phyloP scores from a whole-genome alignment of 176 grass and related monocot genomes.

The Triticum monococcum region DNA sequence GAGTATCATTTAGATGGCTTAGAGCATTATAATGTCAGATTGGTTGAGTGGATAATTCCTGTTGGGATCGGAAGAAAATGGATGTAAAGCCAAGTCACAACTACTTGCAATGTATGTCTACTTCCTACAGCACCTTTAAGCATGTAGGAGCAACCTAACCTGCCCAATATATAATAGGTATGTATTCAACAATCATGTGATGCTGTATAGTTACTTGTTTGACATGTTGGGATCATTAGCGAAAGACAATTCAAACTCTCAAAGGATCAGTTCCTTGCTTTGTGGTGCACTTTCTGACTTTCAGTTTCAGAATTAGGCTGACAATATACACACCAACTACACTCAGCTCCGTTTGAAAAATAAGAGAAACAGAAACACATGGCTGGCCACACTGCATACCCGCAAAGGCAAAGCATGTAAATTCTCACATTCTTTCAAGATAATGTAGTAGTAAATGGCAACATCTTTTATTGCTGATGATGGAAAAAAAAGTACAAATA shows the following conservation, averaged over 20 bases:
- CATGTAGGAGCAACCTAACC: slow-evolving; percentile 30
- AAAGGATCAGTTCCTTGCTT: slow-evolving; percentile 9
- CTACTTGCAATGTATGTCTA: slow-evolving; percentile 30
- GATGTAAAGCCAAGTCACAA: not conserved
- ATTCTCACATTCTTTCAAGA: not conserved
- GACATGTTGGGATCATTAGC: slow-evolving; percentile 27
- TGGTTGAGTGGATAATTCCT: not conserved
- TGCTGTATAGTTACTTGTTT: slow-evolving; percentile 30
- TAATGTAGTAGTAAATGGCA: slow-evolving; percentile 37
- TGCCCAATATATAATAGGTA: not conserved
- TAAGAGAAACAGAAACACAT: not conserved
- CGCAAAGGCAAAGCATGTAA: not conserved
- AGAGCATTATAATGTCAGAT: not conserved
- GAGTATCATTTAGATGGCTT: not conserved
- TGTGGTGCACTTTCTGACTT: not conserved
- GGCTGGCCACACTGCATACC: not conserved
- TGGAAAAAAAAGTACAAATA: slow-evolving; percentile 40
- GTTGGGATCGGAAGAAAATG: not conserved
- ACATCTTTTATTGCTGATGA: slow-evolving; percentile 45
- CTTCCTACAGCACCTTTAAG: slow-evolving; percentile 33
- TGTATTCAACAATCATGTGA: slow-evolving; percentile 33
- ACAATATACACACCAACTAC: not conserved
- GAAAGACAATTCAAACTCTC: slow-evolving; percentile 13
- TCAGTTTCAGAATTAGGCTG: not conserved
- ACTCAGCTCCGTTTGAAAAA: not conserved